phyloP scores from a whole-genome alignment of 495 filamentous ascomycete genomes.

The Hyaloscypha hepaticicola region DNA sequence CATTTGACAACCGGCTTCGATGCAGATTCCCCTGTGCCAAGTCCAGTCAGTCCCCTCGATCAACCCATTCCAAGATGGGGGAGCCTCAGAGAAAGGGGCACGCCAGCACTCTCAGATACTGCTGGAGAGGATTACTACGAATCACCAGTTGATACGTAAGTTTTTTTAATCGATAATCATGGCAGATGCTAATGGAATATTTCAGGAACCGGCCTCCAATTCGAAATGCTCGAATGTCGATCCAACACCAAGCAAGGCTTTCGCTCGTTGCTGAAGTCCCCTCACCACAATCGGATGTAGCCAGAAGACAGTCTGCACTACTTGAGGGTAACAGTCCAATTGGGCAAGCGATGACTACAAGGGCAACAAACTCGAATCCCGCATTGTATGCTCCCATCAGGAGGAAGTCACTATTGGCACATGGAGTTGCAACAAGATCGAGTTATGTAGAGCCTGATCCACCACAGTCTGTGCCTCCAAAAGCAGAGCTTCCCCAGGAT shows the following conservation, averaged over 20 bases:
- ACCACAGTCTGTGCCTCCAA: conserved; percentile 11
- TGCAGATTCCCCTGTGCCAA: conserved; percentile 4
- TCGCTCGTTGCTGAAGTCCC: conserved; percentile 27
- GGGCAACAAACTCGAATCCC: conserved; percentile 22
- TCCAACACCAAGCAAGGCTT: conserved; percentile 24
- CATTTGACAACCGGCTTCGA: not conserved
- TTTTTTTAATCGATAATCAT: not conserved
- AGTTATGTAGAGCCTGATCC: conserved; percentile 19
- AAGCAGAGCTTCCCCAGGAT: not conserved
- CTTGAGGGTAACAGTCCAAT: not conserved
- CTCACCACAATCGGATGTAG: conserved; percentile 7
- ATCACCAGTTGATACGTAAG: conserved; percentile 12
- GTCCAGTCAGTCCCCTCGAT: conserved; percentile 1
- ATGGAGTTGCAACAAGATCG: conserved; percentile 30
- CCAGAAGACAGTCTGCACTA: not conserved
- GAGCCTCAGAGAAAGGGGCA: conserved; percentile 1
- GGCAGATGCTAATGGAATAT: conserved; percentile 3
- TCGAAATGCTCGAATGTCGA: conserved; percentile 18
- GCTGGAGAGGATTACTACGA: conserved; percentile 7
- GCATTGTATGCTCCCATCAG: conserved; percentile 26
- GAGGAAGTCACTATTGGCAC: conserved; percentile 25
- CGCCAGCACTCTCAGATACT: not conserved
- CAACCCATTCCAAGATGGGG: not conserved
- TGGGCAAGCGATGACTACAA: conserved; percentile 1
- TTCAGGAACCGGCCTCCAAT: conserved; percentile 2